Evolutionary conservation across 352 stramenopile species (phyloP), one percentile per base, ranked within the genome.

Genomic region (Pythium phragmiticola): DNA sequence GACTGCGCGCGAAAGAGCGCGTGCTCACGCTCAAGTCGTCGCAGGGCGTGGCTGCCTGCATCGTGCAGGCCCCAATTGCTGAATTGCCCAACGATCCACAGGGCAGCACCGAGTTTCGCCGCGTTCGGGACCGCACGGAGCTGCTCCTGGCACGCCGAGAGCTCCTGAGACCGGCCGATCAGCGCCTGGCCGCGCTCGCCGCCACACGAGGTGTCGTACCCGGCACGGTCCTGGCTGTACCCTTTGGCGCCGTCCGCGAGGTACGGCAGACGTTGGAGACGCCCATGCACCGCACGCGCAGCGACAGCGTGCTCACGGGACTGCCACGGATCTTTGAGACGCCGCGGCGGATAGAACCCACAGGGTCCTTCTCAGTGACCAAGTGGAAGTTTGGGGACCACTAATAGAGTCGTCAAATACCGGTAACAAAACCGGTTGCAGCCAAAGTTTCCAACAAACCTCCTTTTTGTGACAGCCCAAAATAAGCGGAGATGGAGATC

Each of bases 1-100:
- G 69, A 3, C 53, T 89, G 34, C 78, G 80, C 3, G 75, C 78
- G 33, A 87, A 86, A 48, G 80, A 89, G 67, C 80, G 81, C 13
- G 61, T 90, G 42, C 57, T 87, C 19, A 76, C 69, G 41, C 75
- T 90, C 21, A 90, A 77, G 53, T 90, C 81, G 34, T 88, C 78
- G 36, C 63, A 71, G 28, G 76, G 78, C 9, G 77, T 90, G 21
- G 74, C 77, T 3, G 65, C 61, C 16, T 90, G 81, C 61, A 80
- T 90, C 47, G 71, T 65, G 37, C 79, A 88, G 61, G 52, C 75
- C n/a, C 66, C 69, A 0, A 3, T 52, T 0, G 63, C 68, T 0
- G 67, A 76, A 33, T 51, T 78, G 11, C 54, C 65, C 0, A 57
- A 65, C 16, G 73, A 86, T 55, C 75, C 77, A 41, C 57, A 68